Conservation (phyloP, 2,329 filamentous ascomycete genomes). For the Aspergillus candidus region DNA sequence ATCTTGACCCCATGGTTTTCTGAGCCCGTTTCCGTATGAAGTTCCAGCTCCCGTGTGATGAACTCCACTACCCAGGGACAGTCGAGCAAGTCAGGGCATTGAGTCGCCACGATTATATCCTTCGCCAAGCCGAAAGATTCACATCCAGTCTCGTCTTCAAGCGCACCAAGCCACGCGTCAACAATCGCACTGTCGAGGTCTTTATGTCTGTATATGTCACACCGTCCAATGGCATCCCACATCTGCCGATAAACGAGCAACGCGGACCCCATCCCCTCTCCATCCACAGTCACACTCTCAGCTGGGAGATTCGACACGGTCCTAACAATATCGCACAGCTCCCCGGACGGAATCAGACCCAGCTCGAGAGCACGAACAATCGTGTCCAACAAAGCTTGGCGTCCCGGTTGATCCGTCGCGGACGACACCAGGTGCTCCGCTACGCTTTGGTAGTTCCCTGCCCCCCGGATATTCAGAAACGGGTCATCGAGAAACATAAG, state of each 20-base stretch:
- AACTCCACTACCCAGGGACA: constrained; percentile 22
- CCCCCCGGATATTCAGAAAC: constrained; percentile 29
- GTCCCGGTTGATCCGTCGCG: constrained; percentile 12
- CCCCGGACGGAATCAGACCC: constrained; percentile 28
- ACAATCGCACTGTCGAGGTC: constrained; percentile 28
- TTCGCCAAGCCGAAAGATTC: constrained; percentile 20
- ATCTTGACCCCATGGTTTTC: constrained; percentile 14
- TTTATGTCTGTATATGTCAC: constrained; percentile 27
- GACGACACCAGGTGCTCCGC: constrained; percentile 22
- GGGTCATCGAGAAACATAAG: constrained; percentile 32
- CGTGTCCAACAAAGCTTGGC: constrained; percentile 19
- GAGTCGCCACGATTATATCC: constrained; percentile 27
- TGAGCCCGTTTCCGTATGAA: too few relatives aligned
- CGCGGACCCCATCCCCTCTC: constrained; percentile 10
- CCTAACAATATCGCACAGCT: constrained; percentile 29
- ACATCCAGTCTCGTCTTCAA: constrained; percentile 13
- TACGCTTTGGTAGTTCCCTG: constrained; percentile 30
- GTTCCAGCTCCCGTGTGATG: constrained; percentile 22
- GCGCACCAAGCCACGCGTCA: constrained; percentile 27
- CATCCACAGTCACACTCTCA: constrained; percentile 8
- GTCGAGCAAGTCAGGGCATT: constrained; percentile 7
- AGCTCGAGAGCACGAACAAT: constrained; percentile 28
- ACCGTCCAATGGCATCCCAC: constrained; percentile 34
- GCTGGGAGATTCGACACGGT: constrained; percentile 18
- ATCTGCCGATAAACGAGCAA: constrained; percentile 24